Conservation (phyloP, 148 eudicot genomes). For the Rhododendron ovatum region DNA sequence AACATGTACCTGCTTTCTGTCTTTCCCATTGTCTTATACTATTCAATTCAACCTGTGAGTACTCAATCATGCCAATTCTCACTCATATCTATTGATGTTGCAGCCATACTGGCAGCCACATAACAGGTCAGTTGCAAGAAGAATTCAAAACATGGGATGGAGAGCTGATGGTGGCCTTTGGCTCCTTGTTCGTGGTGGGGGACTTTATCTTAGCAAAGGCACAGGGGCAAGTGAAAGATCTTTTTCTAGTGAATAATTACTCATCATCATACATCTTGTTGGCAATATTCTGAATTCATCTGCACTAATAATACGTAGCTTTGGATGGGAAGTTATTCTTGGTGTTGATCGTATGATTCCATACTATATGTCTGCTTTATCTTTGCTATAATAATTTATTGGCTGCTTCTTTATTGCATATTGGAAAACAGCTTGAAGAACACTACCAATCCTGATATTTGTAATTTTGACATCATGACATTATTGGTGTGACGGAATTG, state of each 20-base stretch:
- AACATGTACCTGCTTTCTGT: neutral
- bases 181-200: slow-evolving; percentile 98
- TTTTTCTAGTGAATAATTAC: neutral
- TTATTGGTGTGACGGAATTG: neutral
- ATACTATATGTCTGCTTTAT: neutral
- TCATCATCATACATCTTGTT: neutral
- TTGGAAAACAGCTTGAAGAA: neutral
- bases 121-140: slow-evolving; percentile 86
- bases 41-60: neutral
- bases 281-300: neutral
- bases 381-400: neutral
- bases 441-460: neutral
- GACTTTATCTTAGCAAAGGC: slow-evolving; percentile 97
- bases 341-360: neutral
- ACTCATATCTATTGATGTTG: neutral
- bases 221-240: slow-evolving; percentile 61
- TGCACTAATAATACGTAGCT: neutral
- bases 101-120: slow-evolving; percentile 99
- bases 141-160: slow-evolving; percentile 99
- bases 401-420: neutral
- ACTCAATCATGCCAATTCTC: neutral
- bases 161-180: slow-evolving; percentile 99
- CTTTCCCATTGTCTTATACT: neutral
- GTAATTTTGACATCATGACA: neutral
- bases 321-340: neutral